These are phyloP conservation scores for Talaromyces amestolkiae DNA, from an alignment of 2,329 filamentous ascomycete species.

Conservation along the genomic window DNA sequence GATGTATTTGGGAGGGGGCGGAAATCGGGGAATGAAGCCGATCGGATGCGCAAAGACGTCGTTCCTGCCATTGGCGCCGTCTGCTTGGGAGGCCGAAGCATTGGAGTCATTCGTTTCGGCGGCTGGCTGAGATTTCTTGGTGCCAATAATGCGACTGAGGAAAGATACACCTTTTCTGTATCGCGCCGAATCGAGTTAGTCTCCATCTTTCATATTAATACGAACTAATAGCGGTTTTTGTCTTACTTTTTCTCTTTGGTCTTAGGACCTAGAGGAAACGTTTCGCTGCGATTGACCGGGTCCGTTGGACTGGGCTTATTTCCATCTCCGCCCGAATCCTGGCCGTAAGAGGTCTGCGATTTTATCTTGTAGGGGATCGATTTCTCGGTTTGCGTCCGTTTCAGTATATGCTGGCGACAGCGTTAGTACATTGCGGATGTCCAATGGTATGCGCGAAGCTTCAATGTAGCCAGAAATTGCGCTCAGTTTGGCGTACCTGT, in stretches of 20 bases:
- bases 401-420: constrained; percentile 56
- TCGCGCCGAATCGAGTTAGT: constrained; percentile 14
- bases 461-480: neutral
- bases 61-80: constrained; percentile 60
- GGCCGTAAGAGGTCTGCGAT: constrained; percentile 39
- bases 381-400: constrained; percentile 64
- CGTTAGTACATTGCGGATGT: neutral
- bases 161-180: constrained; percentile 85
- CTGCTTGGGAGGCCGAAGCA: constrained; percentile 67
- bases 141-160: constrained; percentile 76
- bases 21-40: constrained; percentile 81
- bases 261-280: constrained; percentile 32
- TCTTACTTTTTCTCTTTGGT: constrained; percentile 63
- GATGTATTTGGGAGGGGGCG: constrained; percentile 87
- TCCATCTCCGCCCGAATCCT: constrained; percentile 35
- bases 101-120: constrained; percentile 50
- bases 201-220: neutral
- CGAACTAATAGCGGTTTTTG: neutral
- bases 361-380: constrained; percentile 51
- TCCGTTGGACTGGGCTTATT: constrained; percentile 28
- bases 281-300: constrained; percentile 32
- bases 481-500: constrained; percentile 51
- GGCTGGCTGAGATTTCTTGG: constrained; percentile 62
- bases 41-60: constrained; percentile 76
- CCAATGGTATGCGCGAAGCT: neutral